phyloP scores from a whole-genome alignment of 352 stramenopile species.

The Pythium periplocum region DNA sequence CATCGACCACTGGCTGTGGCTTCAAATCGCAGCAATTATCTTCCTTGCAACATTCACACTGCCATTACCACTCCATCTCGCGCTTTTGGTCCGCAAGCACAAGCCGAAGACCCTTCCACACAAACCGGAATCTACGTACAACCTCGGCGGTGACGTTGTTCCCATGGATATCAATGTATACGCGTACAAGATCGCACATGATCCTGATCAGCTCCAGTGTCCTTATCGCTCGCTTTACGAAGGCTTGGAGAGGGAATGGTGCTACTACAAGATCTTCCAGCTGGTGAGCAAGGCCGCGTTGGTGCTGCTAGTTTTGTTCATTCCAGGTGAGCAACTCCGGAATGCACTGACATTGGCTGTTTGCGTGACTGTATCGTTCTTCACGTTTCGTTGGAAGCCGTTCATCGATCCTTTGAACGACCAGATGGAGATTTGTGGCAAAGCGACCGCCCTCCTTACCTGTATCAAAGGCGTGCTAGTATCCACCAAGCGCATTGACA shows the following conservation, averaged over 20 bases:
- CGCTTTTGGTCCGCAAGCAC: constrained; percentile 29
- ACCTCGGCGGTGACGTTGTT: constrained; percentile 35
- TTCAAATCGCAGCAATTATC: constrained; percentile 19
- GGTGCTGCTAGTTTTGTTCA: constrained; percentile 25
- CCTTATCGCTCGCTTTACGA: constrained; percentile 48
- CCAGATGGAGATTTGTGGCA: constrained; percentile 41
- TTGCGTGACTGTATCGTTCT: constrained; percentile 22
- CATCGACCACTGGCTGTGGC: constrained; percentile 15
- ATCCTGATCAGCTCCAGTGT: constrained; percentile 39
- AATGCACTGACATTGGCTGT: constrained; percentile 19
- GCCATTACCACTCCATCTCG: constrained; percentile 26
- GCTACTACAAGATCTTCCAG: constrained; percentile 46
- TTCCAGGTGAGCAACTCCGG: constrained; percentile 12
- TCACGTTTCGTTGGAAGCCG: constrained; percentile 35
- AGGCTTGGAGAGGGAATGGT: constrained; percentile 41
- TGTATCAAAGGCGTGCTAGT: too few species aligned
- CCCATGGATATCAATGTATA: constrained; percentile 45
- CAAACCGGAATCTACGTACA: constrained; percentile 32
- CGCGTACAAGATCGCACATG: constrained; percentile 23
- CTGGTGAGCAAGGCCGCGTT: constrained; percentile 42
- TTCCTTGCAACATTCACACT: constrained; percentile 34
- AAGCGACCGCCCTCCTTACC: constrained; percentile 11
- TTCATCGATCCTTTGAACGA: constrained; percentile 48
- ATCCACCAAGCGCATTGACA: too few species aligned
- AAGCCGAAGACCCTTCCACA: constrained; percentile 31